These are phyloP conservation scores for Debaryomyces nepalensis DNA, from an alignment of 1,139 yeast species.

Conservation along the genomic window DNA sequence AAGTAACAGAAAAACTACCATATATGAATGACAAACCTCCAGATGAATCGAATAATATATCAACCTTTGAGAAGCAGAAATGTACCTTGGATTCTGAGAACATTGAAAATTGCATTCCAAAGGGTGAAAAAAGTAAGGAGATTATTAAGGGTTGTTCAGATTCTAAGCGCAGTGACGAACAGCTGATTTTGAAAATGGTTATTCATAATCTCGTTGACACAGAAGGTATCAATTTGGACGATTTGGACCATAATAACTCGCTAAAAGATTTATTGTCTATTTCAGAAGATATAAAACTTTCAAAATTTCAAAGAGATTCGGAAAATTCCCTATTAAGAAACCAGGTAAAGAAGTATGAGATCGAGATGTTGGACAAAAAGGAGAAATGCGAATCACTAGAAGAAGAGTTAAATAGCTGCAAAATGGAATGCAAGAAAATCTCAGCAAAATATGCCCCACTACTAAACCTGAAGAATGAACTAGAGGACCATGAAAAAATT, in stretches of 20 bases:
- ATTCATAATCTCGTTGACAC: not conserved
- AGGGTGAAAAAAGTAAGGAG: too few species aligned
- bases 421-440: not conserved
- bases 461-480: not conserved
- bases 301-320: not conserved
- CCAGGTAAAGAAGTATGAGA: not conserved
- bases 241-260: not conserved
- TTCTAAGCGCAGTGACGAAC: not conserved
- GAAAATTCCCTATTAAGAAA: not conserved
- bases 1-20: constrained; percentile 1
- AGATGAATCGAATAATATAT: too few species aligned
- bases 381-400: not conserved
- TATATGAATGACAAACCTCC: not conserved
- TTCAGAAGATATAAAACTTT: constrained; percentile 4
- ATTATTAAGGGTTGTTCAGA: too few species aligned
- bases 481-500: not conserved
- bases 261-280: not conserved
- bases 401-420: not conserved
- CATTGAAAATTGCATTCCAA: too few species aligned
- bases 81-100: constrained; percentile 1
- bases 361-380: constrained; percentile 1
- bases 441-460: not conserved
- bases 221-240: not conserved
- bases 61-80: not conserved
- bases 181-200: not conserved